Conservation (phyloP, 2,329 filamentous ascomycete genomes). For the Diaporthe eres region DNA sequence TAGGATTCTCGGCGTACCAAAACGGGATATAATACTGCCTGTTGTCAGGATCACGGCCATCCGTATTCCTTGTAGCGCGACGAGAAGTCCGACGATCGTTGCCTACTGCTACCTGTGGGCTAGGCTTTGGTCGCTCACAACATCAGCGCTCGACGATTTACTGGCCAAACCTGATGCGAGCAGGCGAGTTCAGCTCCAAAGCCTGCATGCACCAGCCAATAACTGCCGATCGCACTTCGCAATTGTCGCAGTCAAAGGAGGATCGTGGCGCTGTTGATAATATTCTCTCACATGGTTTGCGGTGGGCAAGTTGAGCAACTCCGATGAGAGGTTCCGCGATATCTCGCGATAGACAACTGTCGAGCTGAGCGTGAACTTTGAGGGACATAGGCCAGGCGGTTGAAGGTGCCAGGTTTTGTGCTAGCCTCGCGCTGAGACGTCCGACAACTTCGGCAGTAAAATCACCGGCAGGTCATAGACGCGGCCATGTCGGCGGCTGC, state of each 20-base stretch:
- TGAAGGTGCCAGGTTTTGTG: too few relatives aligned
- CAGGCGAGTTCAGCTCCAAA: neutral
- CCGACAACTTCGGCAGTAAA: too few relatives aligned
- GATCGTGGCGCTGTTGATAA: neutral
- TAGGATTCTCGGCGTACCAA: conserved; percentile 26
- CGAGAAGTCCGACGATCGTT: neutral
- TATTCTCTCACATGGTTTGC: neutral
- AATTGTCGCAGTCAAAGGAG: neutral
- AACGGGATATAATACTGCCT: neutral
- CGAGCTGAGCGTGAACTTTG: neutral
- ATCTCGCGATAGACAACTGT: too few relatives aligned
- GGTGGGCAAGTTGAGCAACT: neutral
- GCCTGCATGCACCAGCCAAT: neutral
- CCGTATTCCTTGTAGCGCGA: neutral
- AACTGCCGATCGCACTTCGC: neutral
- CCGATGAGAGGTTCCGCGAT: too few relatives aligned
- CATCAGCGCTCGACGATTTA: neutral
- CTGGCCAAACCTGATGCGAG: neutral
- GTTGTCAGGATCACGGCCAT: too few relatives aligned
- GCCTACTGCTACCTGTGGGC: neutral
- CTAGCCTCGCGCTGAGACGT: neutral
- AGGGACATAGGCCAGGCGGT: neutral
- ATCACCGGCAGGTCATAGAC: too few relatives aligned
- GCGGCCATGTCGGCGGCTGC: neutral
- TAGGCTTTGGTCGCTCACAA: too few relatives aligned